Conservation (phyloP, 345 rosid genomes). For the Salix udensis region DNA sequence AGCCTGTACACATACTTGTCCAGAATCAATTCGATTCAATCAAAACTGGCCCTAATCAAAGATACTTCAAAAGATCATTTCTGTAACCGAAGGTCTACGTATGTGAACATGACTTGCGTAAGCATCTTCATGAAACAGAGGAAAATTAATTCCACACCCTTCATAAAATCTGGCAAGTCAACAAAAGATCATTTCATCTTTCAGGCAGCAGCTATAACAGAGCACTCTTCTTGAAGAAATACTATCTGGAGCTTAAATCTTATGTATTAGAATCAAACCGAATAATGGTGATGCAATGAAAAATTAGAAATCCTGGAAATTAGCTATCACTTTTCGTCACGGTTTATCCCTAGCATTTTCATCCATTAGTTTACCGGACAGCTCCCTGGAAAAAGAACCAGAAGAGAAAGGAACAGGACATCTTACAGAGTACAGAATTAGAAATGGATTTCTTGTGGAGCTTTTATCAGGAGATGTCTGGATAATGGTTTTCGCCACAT, state of each 20-base stretch:
- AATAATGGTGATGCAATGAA: conserved; percentile 4
- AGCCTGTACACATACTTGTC: not conserved
- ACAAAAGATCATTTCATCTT: not conserved
- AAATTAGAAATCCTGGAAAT: not conserved
- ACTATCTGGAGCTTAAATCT: not conserved
- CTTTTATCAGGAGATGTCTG: conserved; percentile 67
- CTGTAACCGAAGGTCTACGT: conserved; percentile 4
- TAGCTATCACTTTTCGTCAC: conserved; percentile 24
- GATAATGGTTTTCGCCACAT: conserved; percentile 87
- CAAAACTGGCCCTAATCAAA: not conserved
- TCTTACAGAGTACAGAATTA: conserved; percentile 64
- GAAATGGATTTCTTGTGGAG: conserved; percentile 61
- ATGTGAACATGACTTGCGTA: not conserved
- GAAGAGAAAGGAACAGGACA: not conserved
- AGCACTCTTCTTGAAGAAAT: not conserved
- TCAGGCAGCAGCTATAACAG: not conserved
- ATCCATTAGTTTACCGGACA: conserved; percentile 40
- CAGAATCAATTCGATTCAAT: too few relatives aligned
- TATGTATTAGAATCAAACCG: not conserved
- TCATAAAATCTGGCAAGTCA: not conserved
- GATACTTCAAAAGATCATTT: not conserved
- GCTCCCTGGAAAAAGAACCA: not conserved
- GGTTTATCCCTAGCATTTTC: conserved; percentile 71
- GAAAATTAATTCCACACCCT: not conserved
- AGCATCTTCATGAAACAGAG: conserved; percentile 2